Conservation (phyloP, 129 eudicot genomes). For the Scalesia atractyloides region DNA sequence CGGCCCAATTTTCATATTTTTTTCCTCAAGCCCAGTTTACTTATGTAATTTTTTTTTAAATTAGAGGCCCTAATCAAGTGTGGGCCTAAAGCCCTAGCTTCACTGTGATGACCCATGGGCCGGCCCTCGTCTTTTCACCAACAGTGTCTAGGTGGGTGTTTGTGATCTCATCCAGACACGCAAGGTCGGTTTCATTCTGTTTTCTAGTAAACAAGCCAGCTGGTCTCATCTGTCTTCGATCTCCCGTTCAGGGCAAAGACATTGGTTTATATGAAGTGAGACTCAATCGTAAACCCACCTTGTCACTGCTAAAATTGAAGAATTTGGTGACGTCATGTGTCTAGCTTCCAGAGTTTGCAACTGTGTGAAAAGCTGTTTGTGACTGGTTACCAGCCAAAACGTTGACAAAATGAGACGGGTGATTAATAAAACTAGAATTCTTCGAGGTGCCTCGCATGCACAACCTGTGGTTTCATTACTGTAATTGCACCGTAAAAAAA, state of each 20-base stretch:
- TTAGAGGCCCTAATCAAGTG: too few relatives aligned
- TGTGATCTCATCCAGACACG: background rate
- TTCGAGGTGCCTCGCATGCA: background rate
- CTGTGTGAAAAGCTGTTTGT: background rate
- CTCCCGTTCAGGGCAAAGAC: background rate
- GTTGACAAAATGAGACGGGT: background rate
- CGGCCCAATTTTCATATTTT: too few relatives aligned
- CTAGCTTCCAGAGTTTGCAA: background rate
- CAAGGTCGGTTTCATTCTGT: background rate
- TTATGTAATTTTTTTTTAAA: too few relatives aligned
- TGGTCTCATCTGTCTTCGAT: background rate
- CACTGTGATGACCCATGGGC: too few relatives aligned
- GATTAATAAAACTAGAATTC: background rate
- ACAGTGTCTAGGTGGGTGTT: slow-evolving; percentile 6
- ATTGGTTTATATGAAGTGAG: background rate
- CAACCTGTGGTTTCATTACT: background rate
- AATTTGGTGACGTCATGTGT: background rate
- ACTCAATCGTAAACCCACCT: background rate
- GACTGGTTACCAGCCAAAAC: background rate
- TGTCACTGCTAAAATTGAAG: background rate
- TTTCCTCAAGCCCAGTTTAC: too few relatives aligned
- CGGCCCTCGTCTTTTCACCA: slow-evolving; percentile 16
- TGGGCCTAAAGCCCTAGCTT: too few relatives aligned
- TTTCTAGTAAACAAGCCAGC: background rate
- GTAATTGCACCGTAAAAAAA: too few relatives aligned